Percentiles rank a stretch among this genome's conserved stretches.
These are phyloP conservation scores for Moricandia arvensis DNA, from an alignment of 345 rosid genomes.

Conservation along the genomic window DNA sequence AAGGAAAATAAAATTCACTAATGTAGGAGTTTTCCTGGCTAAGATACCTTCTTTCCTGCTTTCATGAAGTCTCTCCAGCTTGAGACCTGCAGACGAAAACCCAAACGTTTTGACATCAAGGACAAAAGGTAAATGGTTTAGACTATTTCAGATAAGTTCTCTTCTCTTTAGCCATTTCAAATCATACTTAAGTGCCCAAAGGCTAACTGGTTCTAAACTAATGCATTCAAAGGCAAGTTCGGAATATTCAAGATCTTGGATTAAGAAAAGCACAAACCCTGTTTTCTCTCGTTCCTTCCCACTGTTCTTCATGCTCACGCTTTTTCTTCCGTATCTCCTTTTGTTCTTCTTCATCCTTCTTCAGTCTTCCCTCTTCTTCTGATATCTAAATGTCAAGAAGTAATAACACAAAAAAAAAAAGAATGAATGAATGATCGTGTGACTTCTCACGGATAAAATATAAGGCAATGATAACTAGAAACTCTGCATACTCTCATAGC, in stretches of 20 bases:
- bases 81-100: constrained; percentile 56
- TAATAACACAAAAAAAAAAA: constrained; percentile 18
- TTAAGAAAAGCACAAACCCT: constrained; percentile 52
- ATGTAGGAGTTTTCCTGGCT: neutral
- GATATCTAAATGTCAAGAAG: constrained; percentile 59
- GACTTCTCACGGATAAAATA: constrained; percentile 1
- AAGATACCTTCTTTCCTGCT: constrained; percentile 76
- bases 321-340: constrained; percentile 97
- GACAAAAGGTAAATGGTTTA: too few species aligned
- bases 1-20: neutral
- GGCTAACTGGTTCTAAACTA: neutral
- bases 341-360: constrained; percentile 97
- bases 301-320: constrained; percentile 98
- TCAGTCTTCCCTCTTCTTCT: constrained; percentile 97
- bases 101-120: neutral
- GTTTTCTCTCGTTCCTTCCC: constrained; percentile 99
- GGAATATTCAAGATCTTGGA: neutral
- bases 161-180: too few species aligned
- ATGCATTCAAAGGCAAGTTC: neutral
- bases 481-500: constrained; percentile 77
- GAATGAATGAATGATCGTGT: constrained; percentile 3
- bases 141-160: too few species aligned
- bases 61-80: constrained; percentile 97
- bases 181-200: neutral
- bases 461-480: constrained; percentile 15